Evolutionary conservation across 2,329 filamentous ascomycete genomes (phyloP).

Genomic region (Myriosclerotinia scirpicola): DNA sequence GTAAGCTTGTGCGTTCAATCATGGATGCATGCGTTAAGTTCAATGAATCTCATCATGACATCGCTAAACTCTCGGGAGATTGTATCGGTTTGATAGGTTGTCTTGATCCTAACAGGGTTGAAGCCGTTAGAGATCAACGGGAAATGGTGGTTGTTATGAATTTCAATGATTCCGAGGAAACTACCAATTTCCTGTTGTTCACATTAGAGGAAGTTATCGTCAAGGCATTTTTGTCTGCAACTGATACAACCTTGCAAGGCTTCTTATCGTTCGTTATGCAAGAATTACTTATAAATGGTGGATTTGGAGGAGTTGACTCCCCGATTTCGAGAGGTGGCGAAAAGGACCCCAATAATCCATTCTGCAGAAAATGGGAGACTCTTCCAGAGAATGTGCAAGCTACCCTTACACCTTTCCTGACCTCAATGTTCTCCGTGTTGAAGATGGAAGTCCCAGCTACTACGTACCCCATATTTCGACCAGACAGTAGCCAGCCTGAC

Average conservation of each 20-base stretch:
- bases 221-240: constrained; percentile 86
- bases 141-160: constrained; percentile 88
- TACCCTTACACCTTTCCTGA: constrained; percentile 83
- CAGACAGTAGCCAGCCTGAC: constrained; percentile 51
- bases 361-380: constrained; percentile 72
- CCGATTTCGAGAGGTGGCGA: constrained; percentile 39
- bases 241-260: constrained; percentile 82
- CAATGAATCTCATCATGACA: constrained; percentile 63
- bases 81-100: constrained; percentile 89
- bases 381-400: constrained; percentile 77
- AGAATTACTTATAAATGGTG: constrained; percentile 76
- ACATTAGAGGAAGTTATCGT: constrained; percentile 85
- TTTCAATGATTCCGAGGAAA: constrained; percentile 75
- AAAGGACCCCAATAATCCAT: constrained; percentile 51
- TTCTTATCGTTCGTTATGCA: constrained; percentile 96
- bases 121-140: constrained; percentile 72
- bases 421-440: constrained; percentile 75
- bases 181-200: constrained; percentile 81
- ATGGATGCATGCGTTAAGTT: constrained; percentile 85
- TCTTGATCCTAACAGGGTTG: constrained; percentile 85
- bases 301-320: constrained; percentile 59
- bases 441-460: constrained; percentile 53
- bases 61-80: constrained; percentile 72
- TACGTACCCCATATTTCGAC: constrained; percentile 70
- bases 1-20: constrained; percentile 70